Conservation (phyloP, 441 rosid genomes). For the Iberis amara region DNA sequence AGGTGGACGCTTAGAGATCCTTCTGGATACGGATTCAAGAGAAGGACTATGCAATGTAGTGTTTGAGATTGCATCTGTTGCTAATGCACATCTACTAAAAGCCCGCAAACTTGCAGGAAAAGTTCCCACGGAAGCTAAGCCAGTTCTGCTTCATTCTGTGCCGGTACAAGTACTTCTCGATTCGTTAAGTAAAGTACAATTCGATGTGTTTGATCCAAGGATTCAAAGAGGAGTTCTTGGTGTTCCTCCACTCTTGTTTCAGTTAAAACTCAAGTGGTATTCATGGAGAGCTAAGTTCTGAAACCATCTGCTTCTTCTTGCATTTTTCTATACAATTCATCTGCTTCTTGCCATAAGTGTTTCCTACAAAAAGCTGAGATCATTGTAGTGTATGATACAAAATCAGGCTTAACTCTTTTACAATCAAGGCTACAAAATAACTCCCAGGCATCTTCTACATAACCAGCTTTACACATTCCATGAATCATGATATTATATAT, state of each 20-base stretch:
- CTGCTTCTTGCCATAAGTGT: constrained; percentile 28
- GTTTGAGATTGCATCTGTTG: constrained; percentile 79
- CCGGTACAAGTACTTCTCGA: constrained; percentile 72
- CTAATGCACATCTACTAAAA: constrained; percentile 68
- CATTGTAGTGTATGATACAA: constrained; percentile 23
- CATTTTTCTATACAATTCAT: constrained; percentile 30
- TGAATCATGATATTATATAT: constrained; percentile 27
- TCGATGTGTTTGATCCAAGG: constrained; percentile 75
- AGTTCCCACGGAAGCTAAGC: constrained; percentile 56
- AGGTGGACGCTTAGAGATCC: constrained; percentile 53
- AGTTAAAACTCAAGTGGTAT: constrained; percentile 68
- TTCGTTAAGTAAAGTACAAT: constrained; percentile 50
- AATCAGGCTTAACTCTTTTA: constrained; percentile 28
- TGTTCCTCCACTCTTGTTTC: constrained; percentile 60
- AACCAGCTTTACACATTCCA: constrained; percentile 34
- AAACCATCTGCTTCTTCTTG: constrained; percentile 17
- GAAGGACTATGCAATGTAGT: constrained; percentile 58
- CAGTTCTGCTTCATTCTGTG: constrained; percentile 63
- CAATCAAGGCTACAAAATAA: constrained; percentile 16
- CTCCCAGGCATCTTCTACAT: constrained; percentile 31
- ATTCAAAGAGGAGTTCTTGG: constrained; percentile 67
- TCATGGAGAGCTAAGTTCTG: constrained; percentile 41
- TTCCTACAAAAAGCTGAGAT: constrained; percentile 28
- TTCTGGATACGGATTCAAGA: constrained; percentile 47
- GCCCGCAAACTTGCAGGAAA: constrained; percentile 60